Evolutionary conservation across 169 alveolate genomes (phyloP).

Genomic region (Plasmodium adleri): DNA sequence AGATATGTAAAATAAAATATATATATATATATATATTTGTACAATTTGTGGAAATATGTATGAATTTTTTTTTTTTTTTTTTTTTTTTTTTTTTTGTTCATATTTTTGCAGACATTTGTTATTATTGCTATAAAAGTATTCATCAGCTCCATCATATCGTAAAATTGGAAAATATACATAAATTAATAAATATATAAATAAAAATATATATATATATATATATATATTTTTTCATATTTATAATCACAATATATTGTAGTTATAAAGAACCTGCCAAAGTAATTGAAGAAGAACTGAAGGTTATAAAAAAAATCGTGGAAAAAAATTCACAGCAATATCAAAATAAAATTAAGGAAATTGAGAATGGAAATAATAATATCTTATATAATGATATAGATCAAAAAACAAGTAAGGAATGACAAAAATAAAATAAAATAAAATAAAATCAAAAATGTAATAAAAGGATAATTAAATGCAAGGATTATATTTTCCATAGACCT

Average conservation of each 20-base stretch:
- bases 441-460: background rate
- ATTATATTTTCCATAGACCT: too few relatives aligned
- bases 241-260: background rate
- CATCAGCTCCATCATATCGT: conserved; percentile 54
- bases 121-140: conserved; percentile 35
- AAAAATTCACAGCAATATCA: conserved; percentile 14
- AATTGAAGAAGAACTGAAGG: conserved; percentile 59
- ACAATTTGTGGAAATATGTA: background rate
- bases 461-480: too few relatives aligned
- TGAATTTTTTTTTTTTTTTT: conserved; percentile 7
- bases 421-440: conserved; percentile 19
- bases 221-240: conserved; percentile 2
- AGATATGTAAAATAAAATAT: conserved; percentile 47
- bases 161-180: conserved; percentile 2
- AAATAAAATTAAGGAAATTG: conserved; percentile 13
- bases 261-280: conserved; percentile 61
- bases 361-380: background rate
- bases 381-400: conserved; percentile 27
- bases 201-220: background rate
- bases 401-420: conserved; percentile 30
- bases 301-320: conserved; percentile 50
- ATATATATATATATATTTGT: background rate
- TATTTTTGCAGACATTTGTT: conserved; percentile 26
- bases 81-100: conserved; percentile 8
- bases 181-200: background rate